These are phyloP conservation scores for Nicotiana tabacum DNA, from an alignment of 257 asterid species.

Conservation along the genomic window DNA sequence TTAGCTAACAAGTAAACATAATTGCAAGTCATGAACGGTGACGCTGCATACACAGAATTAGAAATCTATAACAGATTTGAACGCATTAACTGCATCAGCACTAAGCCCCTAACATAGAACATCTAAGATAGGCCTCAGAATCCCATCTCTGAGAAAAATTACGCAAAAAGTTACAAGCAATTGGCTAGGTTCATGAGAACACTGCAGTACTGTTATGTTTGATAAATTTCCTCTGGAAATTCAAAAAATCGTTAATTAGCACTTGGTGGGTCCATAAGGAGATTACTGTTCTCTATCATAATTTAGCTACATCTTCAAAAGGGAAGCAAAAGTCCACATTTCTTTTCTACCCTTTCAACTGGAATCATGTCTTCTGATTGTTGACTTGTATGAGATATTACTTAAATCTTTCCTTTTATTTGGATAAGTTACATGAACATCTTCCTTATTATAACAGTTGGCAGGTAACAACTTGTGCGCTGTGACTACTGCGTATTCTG, in stretches of 20 bases:
- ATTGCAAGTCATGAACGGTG: background rate
- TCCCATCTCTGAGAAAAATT: background rate
- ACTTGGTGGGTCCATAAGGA: background rate
- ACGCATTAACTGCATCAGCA: slow-evolving; percentile 3
- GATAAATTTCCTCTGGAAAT: background rate
- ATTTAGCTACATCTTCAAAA: background rate
- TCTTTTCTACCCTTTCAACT: background rate
- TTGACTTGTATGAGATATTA: background rate
- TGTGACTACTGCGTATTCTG: background rate
- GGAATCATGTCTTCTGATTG: background rate
- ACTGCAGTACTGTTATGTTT: background rate
- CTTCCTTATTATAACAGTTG: background rate
- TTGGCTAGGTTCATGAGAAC: background rate
- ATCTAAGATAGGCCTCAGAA: background rate
- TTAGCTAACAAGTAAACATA: background rate
- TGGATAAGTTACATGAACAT: background rate
- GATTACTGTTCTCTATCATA: background rate
- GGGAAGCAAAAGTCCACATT: slow-evolving; percentile 5
- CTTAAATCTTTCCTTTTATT: background rate
- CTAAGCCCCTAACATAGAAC: background rate
- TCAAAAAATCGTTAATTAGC: background rate
- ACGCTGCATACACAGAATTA: background rate
- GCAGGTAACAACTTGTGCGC: background rate
- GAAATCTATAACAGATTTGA: background rate
- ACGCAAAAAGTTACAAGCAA: background rate